Base-by-base conservation (phyloP, 345 rosid genomes). In the Eutrema yunnanense region DNA sequence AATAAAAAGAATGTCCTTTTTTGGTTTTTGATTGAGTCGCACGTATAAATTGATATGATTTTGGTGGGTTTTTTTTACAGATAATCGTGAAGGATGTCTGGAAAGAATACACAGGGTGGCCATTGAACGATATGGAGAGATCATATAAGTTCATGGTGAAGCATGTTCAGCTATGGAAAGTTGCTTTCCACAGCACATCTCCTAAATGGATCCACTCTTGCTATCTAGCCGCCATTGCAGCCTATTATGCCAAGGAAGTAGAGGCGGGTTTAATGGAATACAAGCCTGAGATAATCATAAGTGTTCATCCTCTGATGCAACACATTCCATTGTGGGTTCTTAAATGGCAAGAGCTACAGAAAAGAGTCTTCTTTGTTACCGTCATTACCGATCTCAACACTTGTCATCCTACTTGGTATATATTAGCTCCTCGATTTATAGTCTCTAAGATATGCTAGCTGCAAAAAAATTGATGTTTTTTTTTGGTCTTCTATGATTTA, bases 81-180 rank as follows among this genome's bases (percentile, higher is more conserved):
- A 65, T 92, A 72, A 74, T 84, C 64, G 96, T 95, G 55, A 95
- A 92, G 80, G 97, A 95, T 85, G 99, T 95, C 6, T 92, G 97
- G 90, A 92, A 95, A 71, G 99, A 95, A 68, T 87, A 87, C 79
- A 92, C 97, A 3, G 99, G 99, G 0, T 95, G 97, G 97, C 99
- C 99, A 32, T 66, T 95, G 79, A 95, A 95, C 60, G 85, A 89
- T 46, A 88, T 95, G 99, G 99, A 95, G 78, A 80, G 88, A 52
- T 86, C 87, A 48, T 92, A 95, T 81, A 95, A 95, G 74, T 95
- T 95, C 80, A 90, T 95, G 99, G 90, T 92, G 72, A 95, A 92
- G 80, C 97, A 95, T 85, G 96, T 85, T 16, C 96, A 88, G 73
- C 76, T 95, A 10, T 95, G 97, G 99, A 95, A 90, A 71, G 90